A percentile compares a stretch with the other conserved stretches of the same genome.
Conservation (phyloP, 2,329 filamentous ascomycete species). For the Lachnellula arida region DNA sequence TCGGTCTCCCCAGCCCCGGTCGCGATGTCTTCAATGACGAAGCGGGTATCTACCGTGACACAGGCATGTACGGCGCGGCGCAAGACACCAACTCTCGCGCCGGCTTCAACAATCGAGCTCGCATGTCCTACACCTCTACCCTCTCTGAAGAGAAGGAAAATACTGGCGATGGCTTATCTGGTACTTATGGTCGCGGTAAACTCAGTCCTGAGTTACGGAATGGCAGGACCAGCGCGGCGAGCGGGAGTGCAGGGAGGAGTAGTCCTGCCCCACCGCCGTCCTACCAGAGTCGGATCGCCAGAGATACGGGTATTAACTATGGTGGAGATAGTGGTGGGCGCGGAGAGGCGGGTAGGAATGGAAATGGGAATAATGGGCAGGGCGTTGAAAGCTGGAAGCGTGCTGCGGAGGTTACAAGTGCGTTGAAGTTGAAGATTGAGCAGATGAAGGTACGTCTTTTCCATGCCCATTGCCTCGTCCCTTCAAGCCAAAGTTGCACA, state of each 20-base stretch:
- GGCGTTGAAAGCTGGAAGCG: slow-evolving; percentile 92
- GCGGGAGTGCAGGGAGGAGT: slow-evolving; percentile 29
- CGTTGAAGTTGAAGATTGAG: slow-evolving; percentile 94
- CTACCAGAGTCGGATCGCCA: slow-evolving; percentile 27
- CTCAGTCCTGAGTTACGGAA: slow-evolving; percentile 30
- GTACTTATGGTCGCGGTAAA: slow-evolving; percentile 29
- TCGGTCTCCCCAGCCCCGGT: slow-evolving; percentile 36
- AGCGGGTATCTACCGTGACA: slow-evolving; percentile 54
- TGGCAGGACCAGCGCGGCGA: slow-evolving; percentile 28
- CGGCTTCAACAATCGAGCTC: slow-evolving; percentile 20
- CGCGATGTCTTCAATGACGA: slow-evolving; percentile 52
- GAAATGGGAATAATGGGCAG: slow-evolving; percentile 38
- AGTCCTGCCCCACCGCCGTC: slow-evolving; percentile 22
- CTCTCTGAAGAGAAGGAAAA: slow-evolving; percentile 77
- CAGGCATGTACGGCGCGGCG: slow-evolving; percentile 27
- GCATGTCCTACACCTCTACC: slow-evolving; percentile 58
- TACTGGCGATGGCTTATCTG: slow-evolving; percentile 38
- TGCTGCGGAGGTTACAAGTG: slow-evolving; percentile 95
- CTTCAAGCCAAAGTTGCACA: background rate
- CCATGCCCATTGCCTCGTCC: background rate
- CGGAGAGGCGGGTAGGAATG: slow-evolving; percentile 1
- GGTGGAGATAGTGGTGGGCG: slow-evolving; percentile 14
- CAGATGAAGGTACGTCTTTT: slow-evolving; percentile 75
- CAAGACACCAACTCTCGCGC: slow-evolving; percentile 18
- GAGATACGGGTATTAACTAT: slow-evolving; percentile 30